These are phyloP conservation scores for Artemisia tridentata DNA, from an alignment of 129 eudicot species.

Conservation along the genomic window DNA sequence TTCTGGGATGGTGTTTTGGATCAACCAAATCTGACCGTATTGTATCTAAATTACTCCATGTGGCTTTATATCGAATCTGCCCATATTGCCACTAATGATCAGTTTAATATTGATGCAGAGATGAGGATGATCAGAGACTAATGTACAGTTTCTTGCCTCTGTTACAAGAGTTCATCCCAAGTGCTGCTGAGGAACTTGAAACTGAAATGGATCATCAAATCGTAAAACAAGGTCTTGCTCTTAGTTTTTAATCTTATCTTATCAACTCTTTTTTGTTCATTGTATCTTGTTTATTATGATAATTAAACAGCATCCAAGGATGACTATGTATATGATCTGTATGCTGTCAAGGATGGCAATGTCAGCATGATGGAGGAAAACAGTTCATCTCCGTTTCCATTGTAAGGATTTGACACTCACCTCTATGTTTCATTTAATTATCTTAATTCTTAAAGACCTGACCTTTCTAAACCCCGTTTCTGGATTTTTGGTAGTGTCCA, in stretches of 20 bases:
- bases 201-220: slow-evolving; percentile 41
- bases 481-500: slow-evolving; percentile 51
- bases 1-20: not conserved
- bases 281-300: not conserved
- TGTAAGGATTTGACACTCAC: slow-evolving; percentile 39
- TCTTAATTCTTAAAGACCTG: not conserved
- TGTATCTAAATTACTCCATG: not conserved
- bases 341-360: slow-evolving; percentile 64
- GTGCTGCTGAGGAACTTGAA: slow-evolving; percentile 88
- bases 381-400: slow-evolving; percentile 52
- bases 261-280: not conserved
- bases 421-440: not conserved
- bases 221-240: slow-evolving; percentile 42
- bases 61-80: not conserved
- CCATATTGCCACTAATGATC: slow-evolving; percentile 9
- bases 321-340: slow-evolving; percentile 79
- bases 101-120: slow-evolving; percentile 41
- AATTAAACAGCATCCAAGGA: slow-evolving; percentile 49
- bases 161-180: slow-evolving; percentile 70
- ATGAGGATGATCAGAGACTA: slow-evolving; percentile 52
- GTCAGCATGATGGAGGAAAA: slow-evolving; percentile 43
- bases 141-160: slow-evolving; percentile 76
- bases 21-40: not conserved
- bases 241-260: not conserved
- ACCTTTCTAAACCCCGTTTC: not conserved